Base-by-base conservation (phyloP, 495 filamentous ascomycete species). In the Massariosphaeria phaeospora region DNA sequence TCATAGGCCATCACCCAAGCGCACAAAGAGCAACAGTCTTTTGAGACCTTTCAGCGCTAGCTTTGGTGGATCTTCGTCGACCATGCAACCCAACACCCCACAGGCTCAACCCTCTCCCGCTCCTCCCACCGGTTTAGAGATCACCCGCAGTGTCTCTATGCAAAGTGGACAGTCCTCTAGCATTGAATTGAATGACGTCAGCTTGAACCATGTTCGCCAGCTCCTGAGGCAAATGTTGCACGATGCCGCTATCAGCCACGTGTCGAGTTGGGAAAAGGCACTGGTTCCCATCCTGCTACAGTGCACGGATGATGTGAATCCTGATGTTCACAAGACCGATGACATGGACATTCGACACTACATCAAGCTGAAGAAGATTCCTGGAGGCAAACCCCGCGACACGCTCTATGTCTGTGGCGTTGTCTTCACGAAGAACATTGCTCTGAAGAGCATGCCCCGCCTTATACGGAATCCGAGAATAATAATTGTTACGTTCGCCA, bases 331-430 rank as follows among this genome's bases (percentile, higher is more conserved):
- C 44, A 76, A 76, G 40, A 89, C 88, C 1, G 94, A 99, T 64
- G 87, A 91, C 63, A 96, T 97, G 72, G 91, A 99, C 67, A 96
- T 99, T 55, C 81, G 93, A n/a, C 91, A 97, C 63, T 99, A 96
- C 64, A 85, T 99, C 38, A 99, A 99, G 69, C 72, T 99, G 18
- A 99, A 99, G 64, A 94, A 94, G 66, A 90, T 96, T 5, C 85
- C 90, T 1, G 91, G 91, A 17, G 93, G 90, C 24, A 80, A 78
- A 45, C 93, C 93, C 34, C 81, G 86, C 15, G 94, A 99, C 70
- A 97, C 93, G 2, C 82, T 82, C 9, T 97, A 97, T 67, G 84
- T 99, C 24, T 94, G 93, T 26, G 94, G 94, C 0, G 82, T 99
- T 11, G 91, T 96, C 9, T 99, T 97, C 70, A 90, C 88, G 25